phyloP scores from a whole-genome alignment of 2,329 filamentous ascomycete genomes.

The Diplocarpon mali region DNA sequence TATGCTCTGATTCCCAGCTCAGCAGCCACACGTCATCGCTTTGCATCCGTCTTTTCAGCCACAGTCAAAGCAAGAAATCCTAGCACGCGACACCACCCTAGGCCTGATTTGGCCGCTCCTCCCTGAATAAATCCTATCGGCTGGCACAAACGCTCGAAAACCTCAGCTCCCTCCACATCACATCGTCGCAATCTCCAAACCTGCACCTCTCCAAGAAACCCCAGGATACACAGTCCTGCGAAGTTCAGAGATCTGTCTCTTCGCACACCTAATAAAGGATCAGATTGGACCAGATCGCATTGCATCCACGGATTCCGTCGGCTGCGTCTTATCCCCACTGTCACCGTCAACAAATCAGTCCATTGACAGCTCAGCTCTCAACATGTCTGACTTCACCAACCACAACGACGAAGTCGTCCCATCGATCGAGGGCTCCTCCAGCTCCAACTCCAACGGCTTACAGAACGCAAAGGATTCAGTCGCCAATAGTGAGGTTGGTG shows the following conservation, averaged over 20 bases:
- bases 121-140: slow-evolving; percentile 10
- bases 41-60: not conserved
- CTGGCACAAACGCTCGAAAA: not conserved
- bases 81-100: not conserved
- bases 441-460: slow-evolving; percentile 7
- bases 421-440: slow-evolving; percentile 18
- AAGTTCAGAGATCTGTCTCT: not conserved
- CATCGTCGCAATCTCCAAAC: slow-evolving; percentile 6
- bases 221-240: too few species aligned
- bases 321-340: not conserved
- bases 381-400: slow-evolving; percentile 18
- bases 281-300: too few species aligned
- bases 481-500: slow-evolving; percentile 23
- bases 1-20: too few species aligned
- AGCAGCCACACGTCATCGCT: not conserved
- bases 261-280: too few species aligned
- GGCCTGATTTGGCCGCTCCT: slow-evolving; percentile 3
- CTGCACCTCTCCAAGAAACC: not conserved
- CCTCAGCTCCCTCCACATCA: not conserved
- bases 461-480: slow-evolving; percentile 20
- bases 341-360: slow-evolving; percentile 3
- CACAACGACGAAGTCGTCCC: slow-evolving; percentile 15
- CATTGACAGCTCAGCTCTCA: slow-evolving; percentile 7
- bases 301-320: not conserved
- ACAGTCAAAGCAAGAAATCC: not conserved